phyloP scores from a whole-genome alignment of 1,139 yeast genomes.

The Torulaspora globosa region DNA sequence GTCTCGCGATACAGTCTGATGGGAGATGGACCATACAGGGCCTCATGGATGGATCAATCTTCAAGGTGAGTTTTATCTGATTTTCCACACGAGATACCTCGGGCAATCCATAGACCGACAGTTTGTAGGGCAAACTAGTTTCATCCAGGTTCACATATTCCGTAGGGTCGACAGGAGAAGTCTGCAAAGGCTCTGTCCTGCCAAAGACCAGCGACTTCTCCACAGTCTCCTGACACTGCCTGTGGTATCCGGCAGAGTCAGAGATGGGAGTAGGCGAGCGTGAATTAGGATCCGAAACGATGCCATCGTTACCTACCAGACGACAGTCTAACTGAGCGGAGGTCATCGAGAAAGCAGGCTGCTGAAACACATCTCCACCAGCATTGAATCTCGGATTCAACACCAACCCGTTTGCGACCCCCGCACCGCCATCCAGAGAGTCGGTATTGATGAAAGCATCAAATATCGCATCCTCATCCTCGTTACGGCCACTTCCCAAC shows the following conservation, averaged over 20 bases:
- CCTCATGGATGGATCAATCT: conserved; percentile 68
- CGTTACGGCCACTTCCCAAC: conserved; percentile 5
- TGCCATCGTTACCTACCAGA: conserved; percentile 1
- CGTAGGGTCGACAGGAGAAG: conserved; percentile 21
- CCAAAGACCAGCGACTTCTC: conserved; percentile 33
- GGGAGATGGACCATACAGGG: conserved; percentile 74
- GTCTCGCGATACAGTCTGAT: conserved; percentile 79
- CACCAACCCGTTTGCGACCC: conserved; percentile 3
- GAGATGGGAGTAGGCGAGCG: conserved; percentile 5
- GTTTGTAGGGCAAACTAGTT: conserved; percentile 51
- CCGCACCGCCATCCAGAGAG: conserved; percentile 14
- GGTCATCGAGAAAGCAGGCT: conserved; percentile 11
- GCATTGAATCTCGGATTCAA: conserved; percentile 5
- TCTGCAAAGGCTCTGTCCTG: conserved; percentile 24
- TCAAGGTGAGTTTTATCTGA: conserved; percentile 73
- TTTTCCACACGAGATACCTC: conserved; percentile 87
- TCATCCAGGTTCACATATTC: conserved; percentile 31
- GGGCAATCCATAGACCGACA: conserved; percentile 64
- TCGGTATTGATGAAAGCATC: conserved; percentile 29
- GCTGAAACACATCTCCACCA: conserved; percentile 9
- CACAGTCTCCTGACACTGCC: conserved; percentile 24
- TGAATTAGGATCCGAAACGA: conserved; percentile 5
- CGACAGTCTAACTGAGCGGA: conserved; percentile 5
- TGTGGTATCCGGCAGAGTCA: conserved; percentile 12
- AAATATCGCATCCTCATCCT: conserved; percentile 25